Evolutionary conservation across 179 eudicot genomes (phyloP), one percentile per base, ranked within the genome.

Genomic region (Actinidia arguta): DNA sequence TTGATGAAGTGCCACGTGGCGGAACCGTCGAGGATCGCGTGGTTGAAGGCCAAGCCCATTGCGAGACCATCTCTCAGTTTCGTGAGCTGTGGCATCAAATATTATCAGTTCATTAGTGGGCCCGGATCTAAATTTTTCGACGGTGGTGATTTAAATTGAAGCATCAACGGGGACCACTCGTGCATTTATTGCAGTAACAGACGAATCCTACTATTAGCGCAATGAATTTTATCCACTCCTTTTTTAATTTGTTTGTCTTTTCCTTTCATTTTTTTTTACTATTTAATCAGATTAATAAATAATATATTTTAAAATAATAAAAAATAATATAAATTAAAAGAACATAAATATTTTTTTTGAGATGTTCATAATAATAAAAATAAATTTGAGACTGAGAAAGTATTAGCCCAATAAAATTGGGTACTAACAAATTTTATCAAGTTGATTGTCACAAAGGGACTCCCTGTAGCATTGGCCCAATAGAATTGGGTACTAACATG

Each of bases 1-100:
- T 83, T 92, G 97, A 95, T 93, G 89, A 96, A 96, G 90, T 96
- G 99, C 99, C 99, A 96, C 68, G 98, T 95, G 86, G 99, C 86
- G 46, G 98, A 87, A n/a, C 99, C 99, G 36, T 96, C 99, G 25
- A 96, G 86, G 55, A 96, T 88, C 1, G 97, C 95, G 80, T 96
- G 98, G 88, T 96, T 96, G 84, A 96, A 93, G 10, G 99, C 99
- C 17, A 89, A 90, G 14, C 99, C 98, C 85, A 96, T 83, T 27
- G 90, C 96, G 18, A 96, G 83, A 42, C 98, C 99, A 81, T 95
- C 95, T 76, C 88, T 86, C 64, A 95, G 90, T 88, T 91, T 95
- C 25, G 99, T 95, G 10, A 96, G 83, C 99, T 96, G 90, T 73
- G 18, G 54, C 63, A 70, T 31, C 25, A 44, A 61, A 7, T 3